Percentiles rank a stretch among this genome's conserved stretches.
phyloP scores from a whole-genome alignment of 1,284 basidiomycete species.

The Gomphus bonarii region DNA sequence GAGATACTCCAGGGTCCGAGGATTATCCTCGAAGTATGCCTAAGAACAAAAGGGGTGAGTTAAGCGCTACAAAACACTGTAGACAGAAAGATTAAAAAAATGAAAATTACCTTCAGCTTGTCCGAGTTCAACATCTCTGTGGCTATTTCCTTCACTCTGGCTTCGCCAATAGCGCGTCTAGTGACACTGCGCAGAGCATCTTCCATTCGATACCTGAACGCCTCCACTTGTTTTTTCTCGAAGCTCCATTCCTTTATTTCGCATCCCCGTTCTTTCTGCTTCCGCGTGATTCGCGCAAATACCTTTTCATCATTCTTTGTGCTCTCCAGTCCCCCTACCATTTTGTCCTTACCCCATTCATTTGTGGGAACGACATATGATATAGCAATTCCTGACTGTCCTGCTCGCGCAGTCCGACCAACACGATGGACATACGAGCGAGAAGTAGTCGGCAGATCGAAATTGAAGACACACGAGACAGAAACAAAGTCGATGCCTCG shows the following conservation, averaged over 20 bases:
- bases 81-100: background rate
- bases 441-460: constrained; percentile 85
- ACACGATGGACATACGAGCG: constrained; percentile 95
- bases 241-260: constrained; percentile 88
- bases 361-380: constrained; percentile 79
- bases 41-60: constrained; percentile 23
- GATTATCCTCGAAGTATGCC: constrained; percentile 98
- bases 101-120: constrained; percentile 80
- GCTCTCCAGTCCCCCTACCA: constrained; percentile 54
- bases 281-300: constrained; percentile 69
- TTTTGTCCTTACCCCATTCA: constrained; percentile 72
- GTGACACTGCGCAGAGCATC: constrained; percentile 91
- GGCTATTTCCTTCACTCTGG: constrained; percentile 90
- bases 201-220: constrained; percentile 98
- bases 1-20: constrained; percentile 85
- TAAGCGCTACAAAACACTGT: background rate
- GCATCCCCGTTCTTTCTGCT: constrained; percentile 61
- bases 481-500: constrained; percentile 97
- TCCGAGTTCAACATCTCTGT: constrained; percentile 90
- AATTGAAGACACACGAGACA: constrained; percentile 97
- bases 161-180: constrained; percentile 78
- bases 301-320: constrained; percentile 70
- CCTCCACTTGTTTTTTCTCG: constrained; percentile 91
- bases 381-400: constrained; percentile 85
- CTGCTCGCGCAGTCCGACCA: constrained; percentile 92